Percentiles rank a stretch among this genome's conserved stretches.
These are phyloP conservation scores for Curvularia eragrostidis DNA, from an alignment of 2,329 filamentous ascomycete species.

Conservation along the genomic window DNA sequence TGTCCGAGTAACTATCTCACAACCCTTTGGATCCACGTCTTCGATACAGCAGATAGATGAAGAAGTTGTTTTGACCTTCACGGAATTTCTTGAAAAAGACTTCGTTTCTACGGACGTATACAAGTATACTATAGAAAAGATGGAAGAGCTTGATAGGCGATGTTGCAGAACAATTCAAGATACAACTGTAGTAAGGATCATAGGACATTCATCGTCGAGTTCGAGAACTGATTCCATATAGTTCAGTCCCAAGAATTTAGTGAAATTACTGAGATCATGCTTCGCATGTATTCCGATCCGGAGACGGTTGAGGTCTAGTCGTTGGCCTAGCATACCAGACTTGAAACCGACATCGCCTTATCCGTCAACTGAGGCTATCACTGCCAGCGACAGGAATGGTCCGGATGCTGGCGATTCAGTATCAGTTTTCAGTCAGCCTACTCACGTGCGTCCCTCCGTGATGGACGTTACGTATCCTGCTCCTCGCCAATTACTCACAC, in stretches of 20 bases:
- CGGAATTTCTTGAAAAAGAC: not conserved
- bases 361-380: not conserved
- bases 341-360: not conserved
- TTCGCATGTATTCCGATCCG: not conserved
- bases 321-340: not conserved
- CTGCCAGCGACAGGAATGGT: not conserved
- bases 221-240: not conserved
- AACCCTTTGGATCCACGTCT: not conserved
- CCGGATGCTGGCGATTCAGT: not conserved
- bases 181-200: not conserved
- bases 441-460: not conserved
- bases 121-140: not conserved
- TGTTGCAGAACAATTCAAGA: not conserved
- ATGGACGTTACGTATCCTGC: slow-evolving; percentile 1
- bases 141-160: not conserved
- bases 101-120: not conserved
- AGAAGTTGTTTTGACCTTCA: not conserved
- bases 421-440: not conserved
- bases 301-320: not conserved
- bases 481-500: not conserved
- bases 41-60: not conserved
- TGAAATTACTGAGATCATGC: not conserved
- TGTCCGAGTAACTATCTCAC: not conserved
- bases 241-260: not conserved
- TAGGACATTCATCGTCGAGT: not conserved